Base-by-base conservation (phyloP, 2,329 filamentous ascomycete genomes). In the Hypoxylon sp. region DNA sequence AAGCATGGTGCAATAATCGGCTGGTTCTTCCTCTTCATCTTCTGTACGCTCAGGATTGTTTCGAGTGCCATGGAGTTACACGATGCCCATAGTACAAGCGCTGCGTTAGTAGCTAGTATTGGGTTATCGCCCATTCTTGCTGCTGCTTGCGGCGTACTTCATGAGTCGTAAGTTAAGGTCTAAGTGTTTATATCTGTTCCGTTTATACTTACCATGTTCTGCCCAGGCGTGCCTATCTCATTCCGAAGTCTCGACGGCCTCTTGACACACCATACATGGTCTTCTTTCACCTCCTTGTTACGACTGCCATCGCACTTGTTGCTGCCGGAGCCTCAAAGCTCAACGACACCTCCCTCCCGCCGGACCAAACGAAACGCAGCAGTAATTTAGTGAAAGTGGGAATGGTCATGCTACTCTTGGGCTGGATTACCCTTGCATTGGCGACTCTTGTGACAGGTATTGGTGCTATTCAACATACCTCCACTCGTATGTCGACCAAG, bases 121-220 rank as follows among this genome's bases (percentile, higher is more conserved):
- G 81, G 81, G 3, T 63, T 83, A 2, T 81, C 81, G 6, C 81
- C 81, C 2, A 69, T 83, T 1, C 70, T 78, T n/a, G 70, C 78
- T 11, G 71, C 75, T 5, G 64, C 71, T 3, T 70, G 70, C 17
- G 79, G 81, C 0, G 73, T 82, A 8, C 64, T 82, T 0, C 77
- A 81, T 48, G 79, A 82, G 72, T 72, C 77, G 79, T 79, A 53
- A 68, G 78, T 72, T 6, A 33, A 6, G 1, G 3, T 22, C 13
- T 22, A 6, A 6, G 3, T 14, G 10, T 20, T 10, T 37, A 11
- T 27, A 51, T 13, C 1, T 30, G 1, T 31, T 37, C 14, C 2
- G 3, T 50, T 6, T 2, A 68, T 10, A 46, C 68, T 64, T 46
- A 63, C 25, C 6, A 60, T 54, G 3, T 51, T 22, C 35, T 30